Evolutionary conservation across 129 eudicot species (phyloP), one percentile per base, ranked within the genome.

Genomic region (Saussurea involucrata): DNA sequence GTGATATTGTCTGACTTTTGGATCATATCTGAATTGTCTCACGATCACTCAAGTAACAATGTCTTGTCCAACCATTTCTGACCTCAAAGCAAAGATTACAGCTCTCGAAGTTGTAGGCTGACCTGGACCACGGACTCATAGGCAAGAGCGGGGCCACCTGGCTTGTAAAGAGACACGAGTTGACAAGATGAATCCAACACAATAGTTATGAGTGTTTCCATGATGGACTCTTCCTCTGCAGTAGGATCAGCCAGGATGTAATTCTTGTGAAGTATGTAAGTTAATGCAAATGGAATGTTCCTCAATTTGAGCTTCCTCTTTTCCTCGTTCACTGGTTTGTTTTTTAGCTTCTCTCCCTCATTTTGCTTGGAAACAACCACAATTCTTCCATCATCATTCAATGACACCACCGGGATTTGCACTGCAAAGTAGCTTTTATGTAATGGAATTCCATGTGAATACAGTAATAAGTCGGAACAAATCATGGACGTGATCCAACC

Each of bases 111-210:
- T 28, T 63, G 68, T 37, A 49, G 42, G 74, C 87, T 81, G 33
- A 91, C 98, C 96, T 87, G 93, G 64, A 89, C 61, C 44, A 88
- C 91, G 24, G 95, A 83, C 66, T 85, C 83, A 42, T 49, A 77
- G 4, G 96, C 91, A 61, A 91, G 89, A 80, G 87, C 87, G 4
- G 98, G 84, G 61, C 98, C 98, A n/a, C 98, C 98, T 29, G 97
- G 97, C 74, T 91, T 94, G 84, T 89, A 85, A 60, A 94, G 82
- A 64, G 97, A 94, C 60, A 94, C 96, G 25, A 94, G 85, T 72
- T 87, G 97, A 78, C 79, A 83, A 46, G 96, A 85, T 6, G 93
- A 77, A 83, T 94, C 95, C 84, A 94, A 75, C 33, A 91, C 98
- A 22, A 86, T 89, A 13, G 96, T 94, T 34, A 89, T 75, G 63